These are phyloP conservation scores for Entomortierella parvispora DNA, from an alignment of 192 early-diverging fungal genomes.

Conservation along the genomic window DNA sequence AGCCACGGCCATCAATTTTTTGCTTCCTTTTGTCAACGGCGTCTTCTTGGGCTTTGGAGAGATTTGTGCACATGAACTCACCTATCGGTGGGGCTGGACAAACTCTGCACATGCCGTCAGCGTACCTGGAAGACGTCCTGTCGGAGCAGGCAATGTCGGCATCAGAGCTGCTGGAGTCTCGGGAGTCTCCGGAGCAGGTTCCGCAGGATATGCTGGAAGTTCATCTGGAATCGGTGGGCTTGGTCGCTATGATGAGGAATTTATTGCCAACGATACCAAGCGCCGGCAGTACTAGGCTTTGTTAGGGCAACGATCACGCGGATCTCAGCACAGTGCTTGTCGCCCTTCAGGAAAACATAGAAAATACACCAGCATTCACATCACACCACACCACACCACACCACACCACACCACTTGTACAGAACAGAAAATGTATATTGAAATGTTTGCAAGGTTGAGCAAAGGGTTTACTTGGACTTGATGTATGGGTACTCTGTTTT, in stretches of 20 bases:
- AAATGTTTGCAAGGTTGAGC: no score
- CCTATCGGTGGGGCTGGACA: conserved; percentile 79
- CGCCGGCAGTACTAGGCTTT: conserved; percentile 3
- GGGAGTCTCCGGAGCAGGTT: not conserved
- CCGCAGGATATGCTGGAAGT: conserved; percentile 36
- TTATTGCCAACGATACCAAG: conserved; percentile 6
- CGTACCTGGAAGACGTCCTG: conserved; percentile 21
- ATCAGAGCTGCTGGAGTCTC: conserved; percentile 30
- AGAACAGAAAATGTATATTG: no score
- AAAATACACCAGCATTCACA: no score
- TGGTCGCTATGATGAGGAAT: conserved; percentile 24
- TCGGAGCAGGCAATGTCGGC: conserved; percentile 19
- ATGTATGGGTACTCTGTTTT: not conserved
- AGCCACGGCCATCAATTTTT: conserved; percentile 63
- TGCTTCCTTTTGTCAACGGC: conserved; percentile 68
- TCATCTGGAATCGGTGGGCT: conserved; percentile 47
- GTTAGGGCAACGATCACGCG: no score
- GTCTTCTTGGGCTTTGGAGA: conserved; percentile 82
- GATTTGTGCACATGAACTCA: conserved; percentile 83
- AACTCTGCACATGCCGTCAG: conserved; percentile 38
- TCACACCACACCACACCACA: no score
- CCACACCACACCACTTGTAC: no score
- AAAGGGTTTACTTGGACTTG: no score
- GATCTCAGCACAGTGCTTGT: no score
- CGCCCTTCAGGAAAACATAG: no score